Conservation (phyloP, 306 rosid species). For the Cotoneaster glaucophyllus region DNA sequence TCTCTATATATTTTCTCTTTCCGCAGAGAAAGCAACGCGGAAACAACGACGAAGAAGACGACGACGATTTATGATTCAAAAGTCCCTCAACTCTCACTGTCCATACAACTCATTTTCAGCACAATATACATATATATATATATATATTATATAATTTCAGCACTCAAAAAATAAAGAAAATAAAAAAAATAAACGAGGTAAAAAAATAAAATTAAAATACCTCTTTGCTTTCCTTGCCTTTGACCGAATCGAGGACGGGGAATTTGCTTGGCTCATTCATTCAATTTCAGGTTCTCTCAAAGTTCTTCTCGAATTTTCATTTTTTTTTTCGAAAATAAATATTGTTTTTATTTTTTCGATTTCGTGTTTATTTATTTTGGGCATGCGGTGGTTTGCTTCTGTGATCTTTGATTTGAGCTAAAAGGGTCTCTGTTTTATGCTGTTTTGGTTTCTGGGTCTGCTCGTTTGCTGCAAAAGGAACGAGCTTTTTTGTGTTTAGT, state of each 20-base stretch:
- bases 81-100: constrained; percentile 18
- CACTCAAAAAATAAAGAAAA: neutral
- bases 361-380: neutral
- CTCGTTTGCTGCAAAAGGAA: constrained; percentile 14
- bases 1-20: constrained; percentile 14
- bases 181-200: neutral
- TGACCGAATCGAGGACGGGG: constrained; percentile 47
- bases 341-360: neutral
- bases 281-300: constrained; percentile 39
- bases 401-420: constrained; percentile 41
- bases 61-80: constrained; percentile 13
- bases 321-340: neutral
- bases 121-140: neutral
- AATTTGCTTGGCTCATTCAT: constrained; percentile 34
- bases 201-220: neutral
- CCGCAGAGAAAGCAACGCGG: neutral
- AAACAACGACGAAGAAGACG: constrained; percentile 22
- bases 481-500: constrained; percentile 19
- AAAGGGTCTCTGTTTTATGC: constrained; percentile 15
- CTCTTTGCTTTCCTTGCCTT: constrained; percentile 35
- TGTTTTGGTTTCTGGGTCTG: constrained; percentile 24
- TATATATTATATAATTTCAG: neutral
- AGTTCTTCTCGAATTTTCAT: constrained; percentile 14
- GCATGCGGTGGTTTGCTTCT: constrained; percentile 1
- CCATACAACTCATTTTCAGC: constrained; percentile 9